Conservation (phyloP, 495 filamentous ascomycete species). For the Trichoderma virens region DNA sequence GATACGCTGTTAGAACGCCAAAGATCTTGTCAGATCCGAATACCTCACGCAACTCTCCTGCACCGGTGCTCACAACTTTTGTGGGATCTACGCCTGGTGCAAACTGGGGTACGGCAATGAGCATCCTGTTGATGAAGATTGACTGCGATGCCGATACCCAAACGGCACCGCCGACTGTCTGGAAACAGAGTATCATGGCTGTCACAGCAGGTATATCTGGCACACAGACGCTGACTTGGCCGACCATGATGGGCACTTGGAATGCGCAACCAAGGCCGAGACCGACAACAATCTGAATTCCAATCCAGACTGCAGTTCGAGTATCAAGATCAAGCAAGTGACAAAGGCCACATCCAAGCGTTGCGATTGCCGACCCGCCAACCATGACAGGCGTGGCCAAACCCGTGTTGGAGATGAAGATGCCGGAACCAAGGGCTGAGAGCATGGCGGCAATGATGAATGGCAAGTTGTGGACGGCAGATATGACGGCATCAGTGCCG, state of each 20-base stretch:
- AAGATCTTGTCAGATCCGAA: conserved; percentile 38
- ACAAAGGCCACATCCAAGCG: conserved; percentile 21
- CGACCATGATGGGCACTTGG: conserved; percentile 44
- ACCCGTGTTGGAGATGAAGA: conserved; percentile 24
- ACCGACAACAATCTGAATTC: conserved; percentile 55
- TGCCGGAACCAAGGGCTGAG: conserved; percentile 25
- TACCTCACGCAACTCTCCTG: conserved; percentile 39
- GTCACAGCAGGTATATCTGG: conserved; percentile 48
- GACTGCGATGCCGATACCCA: conserved; percentile 40
- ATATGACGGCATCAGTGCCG: conserved; percentile 33
- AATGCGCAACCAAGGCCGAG: conserved; percentile 48
- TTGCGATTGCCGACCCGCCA: conserved; percentile 18
- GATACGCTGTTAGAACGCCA: conserved; percentile 49
- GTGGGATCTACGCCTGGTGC: conserved; percentile 37
- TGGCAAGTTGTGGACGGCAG: conserved; percentile 47
- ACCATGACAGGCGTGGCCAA: conserved; percentile 29
- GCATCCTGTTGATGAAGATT: conserved; percentile 38
- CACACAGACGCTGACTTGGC: conserved; percentile 38
- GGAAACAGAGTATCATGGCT: conserved; percentile 43
- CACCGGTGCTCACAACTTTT: conserved; percentile 41
- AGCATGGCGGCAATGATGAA: conserved; percentile 33
- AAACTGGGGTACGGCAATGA: conserved; percentile 23
- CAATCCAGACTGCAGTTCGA: conserved; percentile 44
- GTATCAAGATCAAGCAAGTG: conserved; percentile 43
- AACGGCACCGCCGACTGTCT: conserved; percentile 44